Base-by-base conservation (phyloP, 1,284 basidiomycete genomes). In the Ustilago curta region DNA sequence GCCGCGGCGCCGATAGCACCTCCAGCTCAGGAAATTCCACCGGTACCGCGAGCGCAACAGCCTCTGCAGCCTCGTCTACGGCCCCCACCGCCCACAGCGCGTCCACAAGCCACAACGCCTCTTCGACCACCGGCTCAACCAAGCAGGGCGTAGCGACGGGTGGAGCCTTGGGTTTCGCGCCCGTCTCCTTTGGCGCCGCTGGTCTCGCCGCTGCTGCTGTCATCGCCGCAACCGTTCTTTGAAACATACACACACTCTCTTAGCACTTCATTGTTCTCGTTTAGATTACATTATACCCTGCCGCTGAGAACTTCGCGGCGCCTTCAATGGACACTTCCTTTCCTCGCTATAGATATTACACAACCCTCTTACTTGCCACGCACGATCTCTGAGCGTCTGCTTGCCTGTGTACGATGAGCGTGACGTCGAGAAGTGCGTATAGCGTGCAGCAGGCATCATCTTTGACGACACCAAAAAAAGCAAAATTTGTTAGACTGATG, bases 221-320 rank as follows among this genome's bases (percentile, higher is more conserved):
- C 32, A 25, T 61, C 19, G 63, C 52, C 9, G 55, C 69, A 5
- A 37, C 37, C 31, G 23, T 71, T 19, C 59, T 71, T 12, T 68
- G 25, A 60, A 37, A 6, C 27, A n/a, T 19, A 23, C 14, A 21
- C 9, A 31, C 32, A 31, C 29, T 31, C 9, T 12, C 14, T 35
- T 35, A 35, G 35, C 35, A 37, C 12, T 16, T 37, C 35, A 4
- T 9, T 8, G 31, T 16, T 37, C 35, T 37, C 35, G 35, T 37
- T 37, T 37, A 37, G 35, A 14, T 37, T 14, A 21, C 29, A 16
- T 49, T 48, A 55, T 45, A 50, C 52, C 44, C 53, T 56, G 12
- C 35, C 27, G 40, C 35, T 53, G 44, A 37, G 9, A 18, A n/a
- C 21, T 50, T 39, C 37, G 39, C 29, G 37, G 53, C 31, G 25